A percentile compares a stretch with the other conserved stretches of the same genome.
These are phyloP conservation scores for Pulveroboletus sp. DNA, from an alignment of 768 basidiomycete species.

Conservation along the genomic window DNA sequence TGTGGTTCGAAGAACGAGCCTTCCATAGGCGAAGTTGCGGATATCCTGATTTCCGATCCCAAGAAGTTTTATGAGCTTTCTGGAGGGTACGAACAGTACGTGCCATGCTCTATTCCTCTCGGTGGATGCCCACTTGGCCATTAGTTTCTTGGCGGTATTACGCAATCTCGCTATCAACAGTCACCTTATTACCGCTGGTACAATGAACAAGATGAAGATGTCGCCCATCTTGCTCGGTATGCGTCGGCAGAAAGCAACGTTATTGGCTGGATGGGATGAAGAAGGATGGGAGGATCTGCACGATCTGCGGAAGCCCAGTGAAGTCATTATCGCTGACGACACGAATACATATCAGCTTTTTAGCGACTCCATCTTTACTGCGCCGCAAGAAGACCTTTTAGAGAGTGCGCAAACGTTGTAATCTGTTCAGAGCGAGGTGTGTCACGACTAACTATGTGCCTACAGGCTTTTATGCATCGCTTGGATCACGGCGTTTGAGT, in stretches of 20 bases:
- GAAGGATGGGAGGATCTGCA: conserved; percentile 72
- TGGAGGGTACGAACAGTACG: conserved; percentile 65
- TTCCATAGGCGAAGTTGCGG: conserved; percentile 75
- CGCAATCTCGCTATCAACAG: conserved; percentile 81
- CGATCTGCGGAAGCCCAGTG: conserved; percentile 62
- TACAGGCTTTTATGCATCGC: conserved; percentile 64
- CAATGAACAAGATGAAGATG: conserved; percentile 58
- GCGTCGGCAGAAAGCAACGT: conserved; percentile 46
- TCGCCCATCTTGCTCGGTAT: conserved; percentile 71
- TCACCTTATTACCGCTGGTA: conserved; percentile 44
- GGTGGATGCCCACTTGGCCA: not conserved
- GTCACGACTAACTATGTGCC: not conserved
- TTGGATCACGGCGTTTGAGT: conserved; percentile 76
- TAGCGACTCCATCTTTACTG: conserved; percentile 66
- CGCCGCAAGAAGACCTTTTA: conserved; percentile 86
- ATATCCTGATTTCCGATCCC: conserved; percentile 65
- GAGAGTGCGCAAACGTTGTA: conserved; percentile 50
- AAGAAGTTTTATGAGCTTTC: conserved; percentile 65
- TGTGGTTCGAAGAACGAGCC: conserved; percentile 89
- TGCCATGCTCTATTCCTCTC: not conserved
- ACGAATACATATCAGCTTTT: conserved; percentile 77
- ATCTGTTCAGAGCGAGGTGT: not conserved
- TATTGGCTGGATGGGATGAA: conserved; percentile 41
- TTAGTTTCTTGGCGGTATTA: conserved; percentile 78
- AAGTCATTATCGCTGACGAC: conserved; percentile 85